Conservation (phyloP, 148 eudicot species). For the Vaccinium vitisidaea region DNA sequence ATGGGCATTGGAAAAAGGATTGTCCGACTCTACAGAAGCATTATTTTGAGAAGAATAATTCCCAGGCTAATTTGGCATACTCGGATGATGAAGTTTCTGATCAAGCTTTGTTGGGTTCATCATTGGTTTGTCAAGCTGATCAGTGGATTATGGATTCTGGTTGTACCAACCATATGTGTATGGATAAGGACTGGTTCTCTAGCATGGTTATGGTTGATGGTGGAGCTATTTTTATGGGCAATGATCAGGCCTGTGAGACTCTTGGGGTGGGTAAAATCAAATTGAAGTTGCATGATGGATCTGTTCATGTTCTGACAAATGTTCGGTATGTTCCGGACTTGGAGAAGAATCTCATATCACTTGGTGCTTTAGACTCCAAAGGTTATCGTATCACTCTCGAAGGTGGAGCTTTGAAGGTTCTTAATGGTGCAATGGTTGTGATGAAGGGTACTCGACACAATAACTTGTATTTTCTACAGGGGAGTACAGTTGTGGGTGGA, state of each 20-base stretch:
- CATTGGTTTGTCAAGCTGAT: no score
- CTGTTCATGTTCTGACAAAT: neutral
- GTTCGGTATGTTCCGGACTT: slow-evolving; percentile 2
- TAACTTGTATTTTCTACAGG: neutral
- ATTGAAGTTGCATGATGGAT: slow-evolving; percentile 14
- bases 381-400: neutral
- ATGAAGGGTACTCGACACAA: neutral
- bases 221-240: slow-evolving; percentile 1
- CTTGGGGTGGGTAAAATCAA: neutral
- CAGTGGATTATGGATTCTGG: slow-evolving; percentile 2
- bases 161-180: neutral
- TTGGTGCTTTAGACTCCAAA: neutral
- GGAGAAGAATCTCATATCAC: slow-evolving; percentile 16
- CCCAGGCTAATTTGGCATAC: neutral
- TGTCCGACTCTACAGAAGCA: neutral
- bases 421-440: neutral
- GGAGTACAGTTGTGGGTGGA: neutral
- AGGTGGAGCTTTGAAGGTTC: neutral
- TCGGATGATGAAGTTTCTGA: neutral
- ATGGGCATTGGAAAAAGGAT: slow-evolving; percentile 5
- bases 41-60: neutral
- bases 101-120: neutral
- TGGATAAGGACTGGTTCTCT: neutral
- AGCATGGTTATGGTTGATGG: neutral
- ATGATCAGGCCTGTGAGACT: neutral